Evolutionary conservation across 2,329 filamentous ascomycete species (phyloP), one percentile per base, ranked within the genome.

Genomic region (Zalaria obscura): DNA sequence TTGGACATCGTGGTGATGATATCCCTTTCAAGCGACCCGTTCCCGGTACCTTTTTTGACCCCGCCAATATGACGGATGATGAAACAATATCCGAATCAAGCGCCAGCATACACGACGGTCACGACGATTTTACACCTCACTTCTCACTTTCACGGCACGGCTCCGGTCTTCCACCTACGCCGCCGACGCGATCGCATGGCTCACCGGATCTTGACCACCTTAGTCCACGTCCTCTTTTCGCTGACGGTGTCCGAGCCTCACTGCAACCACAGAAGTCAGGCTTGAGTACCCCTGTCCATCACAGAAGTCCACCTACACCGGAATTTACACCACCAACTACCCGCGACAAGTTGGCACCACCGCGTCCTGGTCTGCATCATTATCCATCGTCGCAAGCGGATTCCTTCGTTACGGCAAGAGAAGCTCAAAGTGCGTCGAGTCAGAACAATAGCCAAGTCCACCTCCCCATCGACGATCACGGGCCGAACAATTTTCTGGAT

Each of bases 331-430:
- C 59, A 27, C 57, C 58, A 5, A 49, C 45, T 11, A 50, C 41
- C 6, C 48, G 45, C 26, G 48, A 48, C 27, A 46, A 46, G 18
- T 38, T 51, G 33, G 35, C 38, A 5, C 36, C 45, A 4, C 46
- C 52, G 11, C 46, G 50, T 25, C 54, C 52, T 27, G 18, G 39
- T 10, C 45, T 54, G 35, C 37, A 34, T 11, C 47, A 49, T 34
- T 51, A 50, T 39, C 44, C 51, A 4, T 58, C 65, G 10, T 69
- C 66, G 4, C 65, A 60, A 25, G 63, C 64, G 28, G 66, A 68
- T 26, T 68, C 65, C 0, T 69, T 67, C 49, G 60, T 55, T 36
- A 69, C 66, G 1, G 66, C 66, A 7, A 55, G 57, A 42, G 66
- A 68, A 48, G 60, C 63, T 10, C 55, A 53, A 6, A 47, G 53